Evolutionary conservation across 2,329 filamentous ascomycete genomes (phyloP).

Genomic region (Aspergillus novoparasiticus): DNA sequence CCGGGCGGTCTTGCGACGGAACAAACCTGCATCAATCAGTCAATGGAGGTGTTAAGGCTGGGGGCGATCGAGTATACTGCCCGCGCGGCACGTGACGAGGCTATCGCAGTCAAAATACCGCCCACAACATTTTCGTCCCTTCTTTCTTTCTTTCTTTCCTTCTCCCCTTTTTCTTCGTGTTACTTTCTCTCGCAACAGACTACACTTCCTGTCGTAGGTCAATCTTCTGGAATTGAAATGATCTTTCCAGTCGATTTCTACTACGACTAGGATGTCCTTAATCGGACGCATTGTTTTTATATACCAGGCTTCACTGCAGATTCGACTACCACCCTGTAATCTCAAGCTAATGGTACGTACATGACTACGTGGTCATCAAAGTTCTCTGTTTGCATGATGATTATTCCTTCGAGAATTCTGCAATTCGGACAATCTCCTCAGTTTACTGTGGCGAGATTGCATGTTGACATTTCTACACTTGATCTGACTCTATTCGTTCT

Average conservation of each 20-base stretch:
- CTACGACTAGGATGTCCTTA: background rate
- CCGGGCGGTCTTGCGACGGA: background rate
- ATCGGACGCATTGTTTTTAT: background rate
- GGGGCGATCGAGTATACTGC: slow-evolving; percentile 24
- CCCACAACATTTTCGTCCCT: slow-evolving; percentile 8
- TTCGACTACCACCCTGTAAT: background rate
- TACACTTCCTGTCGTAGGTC: too few species aligned
- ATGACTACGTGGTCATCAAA: background rate
- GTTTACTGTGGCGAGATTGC: slow-evolving; percentile 41
- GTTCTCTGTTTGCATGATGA: slow-evolving; percentile 35
- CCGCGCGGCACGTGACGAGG: slow-evolving; percentile 26
- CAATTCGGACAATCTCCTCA: slow-evolving; percentile 48
- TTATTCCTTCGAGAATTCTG: slow-evolving; percentile 45
- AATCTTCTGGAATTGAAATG: background rate
- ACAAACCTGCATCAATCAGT: slow-evolving; percentile 6
- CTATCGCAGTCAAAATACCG: slow-evolving; percentile 16
- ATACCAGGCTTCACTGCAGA: background rate
- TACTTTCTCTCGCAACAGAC: background rate
- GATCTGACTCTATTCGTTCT: slow-evolving; percentile 39
- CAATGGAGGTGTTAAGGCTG: background rate
- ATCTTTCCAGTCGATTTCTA: background rate
- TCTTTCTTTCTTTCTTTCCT: slow-evolving; percentile 7
- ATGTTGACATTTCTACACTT: slow-evolving; percentile 52
- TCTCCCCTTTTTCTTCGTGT: slow-evolving; percentile 8
- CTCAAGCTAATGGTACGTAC: background rate